Base-by-base conservation (phyloP, 2,329 filamentous ascomycete species). In the Pyricularia sp. region DNA sequence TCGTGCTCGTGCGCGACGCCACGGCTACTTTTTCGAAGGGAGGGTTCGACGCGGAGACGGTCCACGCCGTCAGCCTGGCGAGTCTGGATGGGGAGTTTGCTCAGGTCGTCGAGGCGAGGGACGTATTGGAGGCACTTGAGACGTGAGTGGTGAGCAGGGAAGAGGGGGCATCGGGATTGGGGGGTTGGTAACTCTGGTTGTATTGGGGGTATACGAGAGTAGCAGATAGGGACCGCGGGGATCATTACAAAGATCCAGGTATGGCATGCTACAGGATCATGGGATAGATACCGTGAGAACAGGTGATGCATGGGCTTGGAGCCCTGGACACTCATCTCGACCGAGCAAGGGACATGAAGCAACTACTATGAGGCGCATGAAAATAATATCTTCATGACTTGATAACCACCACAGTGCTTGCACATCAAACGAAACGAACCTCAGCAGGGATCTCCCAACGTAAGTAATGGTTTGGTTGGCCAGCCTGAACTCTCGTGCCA, bases 81-180 rank as follows among this genome's bases (percentile, higher is more conserved):
- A 65, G 28, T 20, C 17, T 65, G 64, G n/a, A 66, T 42, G 33
- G 64, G 17, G 64, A 66, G 33, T 66, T 66, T 33, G 33, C 20
- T 1, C n/a, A 6, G 58, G 58, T 61, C 12, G 58, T 61, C 12
- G 20, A 26, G 20, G 12, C 33, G 4, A 33, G 4, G 33, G 33
- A 33, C 20, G 30, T 65, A 7, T 23, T 65, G 28, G 20, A 10
- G 28, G 30, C 28, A 20, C 28, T 33, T 14, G 33, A 11, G 33
- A 11, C 10, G 33, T 36, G 12, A 36, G 12, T 3, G 33, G 33
- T 36, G 2, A 14, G 33, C 33, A 36, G 33, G 33, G 33, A 36
- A 36, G 12, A 36, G 2, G 33, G 33, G 33, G n/a, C n/a, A n/a
- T n/a, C n/a, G 33, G 10, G 12, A 36, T 36, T 10, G 33, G 12